A percentile compares a stretch with the other conserved stretches of the same genome.
These are phyloP conservation scores for Podosphaera fusca DNA, from an alignment of 2,329 filamentous ascomycete genomes.

Conservation along the genomic window DNA sequence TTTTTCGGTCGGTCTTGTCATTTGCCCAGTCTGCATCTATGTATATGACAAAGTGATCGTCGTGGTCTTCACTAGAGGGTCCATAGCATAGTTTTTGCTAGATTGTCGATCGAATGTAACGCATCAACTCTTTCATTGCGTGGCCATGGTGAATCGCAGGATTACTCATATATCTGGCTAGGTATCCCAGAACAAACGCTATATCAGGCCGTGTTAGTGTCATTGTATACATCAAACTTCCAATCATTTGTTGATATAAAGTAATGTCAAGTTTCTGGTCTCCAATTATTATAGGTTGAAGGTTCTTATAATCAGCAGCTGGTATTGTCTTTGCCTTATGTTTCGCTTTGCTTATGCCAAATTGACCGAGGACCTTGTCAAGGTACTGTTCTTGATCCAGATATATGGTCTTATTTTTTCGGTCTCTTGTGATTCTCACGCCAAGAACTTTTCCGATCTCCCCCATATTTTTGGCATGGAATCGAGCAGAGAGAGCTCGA, in stretches of 20 bases:
- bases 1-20: background rate
- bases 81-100: background rate
- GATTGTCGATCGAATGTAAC: background rate
- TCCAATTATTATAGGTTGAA: background rate
- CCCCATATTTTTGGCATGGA: background rate
- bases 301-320: background rate
- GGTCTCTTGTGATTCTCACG: background rate
- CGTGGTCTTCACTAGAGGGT: background rate
- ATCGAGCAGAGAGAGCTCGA: background rate
- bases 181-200: background rate
- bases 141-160: background rate
- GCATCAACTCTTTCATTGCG: background rate
- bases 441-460: background rate
- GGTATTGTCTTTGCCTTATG: background rate
- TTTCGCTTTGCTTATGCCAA: background rate
- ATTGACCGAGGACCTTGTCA: background rate
- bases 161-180: background rate
- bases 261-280: background rate
- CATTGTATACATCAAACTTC: background rate
- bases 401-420: background rate
- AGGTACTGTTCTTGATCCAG: background rate
- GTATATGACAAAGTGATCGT: background rate
- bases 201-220: background rate
- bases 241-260: background rate
- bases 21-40: background rate